Conservation (phyloP, 164 flowering plant species). For the Kingdonia uniflora region DNA sequence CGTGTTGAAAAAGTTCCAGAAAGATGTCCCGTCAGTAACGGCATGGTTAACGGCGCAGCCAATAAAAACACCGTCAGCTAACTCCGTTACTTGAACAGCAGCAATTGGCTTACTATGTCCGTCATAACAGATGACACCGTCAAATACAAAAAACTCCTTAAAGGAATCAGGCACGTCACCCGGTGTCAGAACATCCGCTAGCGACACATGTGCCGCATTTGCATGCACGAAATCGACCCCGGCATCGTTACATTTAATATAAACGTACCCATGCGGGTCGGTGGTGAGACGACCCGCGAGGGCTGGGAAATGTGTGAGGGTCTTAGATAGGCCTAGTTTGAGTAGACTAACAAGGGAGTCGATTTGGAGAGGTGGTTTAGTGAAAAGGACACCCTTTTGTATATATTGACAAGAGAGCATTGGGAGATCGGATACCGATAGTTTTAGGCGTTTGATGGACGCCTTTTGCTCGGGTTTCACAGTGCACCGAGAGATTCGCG, state of each 20-base stretch:
- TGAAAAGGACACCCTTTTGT: constrained; percentile 65
- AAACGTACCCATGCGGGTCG: constrained; percentile 36
- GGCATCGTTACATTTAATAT: constrained; percentile 53
- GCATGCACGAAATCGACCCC: constrained; percentile 66
- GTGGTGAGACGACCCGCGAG: constrained; percentile 75
- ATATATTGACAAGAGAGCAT: constrained; percentile 94
- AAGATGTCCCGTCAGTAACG: constrained; percentile 77
- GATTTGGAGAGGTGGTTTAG: constrained; percentile 29
- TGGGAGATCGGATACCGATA: constrained; percentile 79
- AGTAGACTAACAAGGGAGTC: constrained; percentile 32
- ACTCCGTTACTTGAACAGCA: constrained; percentile 79
- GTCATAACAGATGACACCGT: constrained; percentile 43
- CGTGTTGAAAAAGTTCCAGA: constrained; percentile 86
- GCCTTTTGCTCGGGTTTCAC: constrained; percentile 33
- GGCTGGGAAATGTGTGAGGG: constrained; percentile 67
- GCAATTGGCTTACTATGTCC: constrained; percentile 58
- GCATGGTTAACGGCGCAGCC: constrained; percentile 74
- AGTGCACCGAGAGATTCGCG: constrained; percentile 40
- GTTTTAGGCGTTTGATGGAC: constrained; percentile 24
- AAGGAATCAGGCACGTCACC: constrained; percentile 32
- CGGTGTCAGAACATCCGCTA: constrained; percentile 26
- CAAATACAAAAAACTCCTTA: constrained; percentile 47
- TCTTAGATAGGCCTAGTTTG: constrained; percentile 33
- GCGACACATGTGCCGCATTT: constrained; percentile 27
- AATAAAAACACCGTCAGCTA: constrained; percentile 64